Base-by-base conservation (phyloP, 345 rosid species). In the Arabis alpina region DNA sequence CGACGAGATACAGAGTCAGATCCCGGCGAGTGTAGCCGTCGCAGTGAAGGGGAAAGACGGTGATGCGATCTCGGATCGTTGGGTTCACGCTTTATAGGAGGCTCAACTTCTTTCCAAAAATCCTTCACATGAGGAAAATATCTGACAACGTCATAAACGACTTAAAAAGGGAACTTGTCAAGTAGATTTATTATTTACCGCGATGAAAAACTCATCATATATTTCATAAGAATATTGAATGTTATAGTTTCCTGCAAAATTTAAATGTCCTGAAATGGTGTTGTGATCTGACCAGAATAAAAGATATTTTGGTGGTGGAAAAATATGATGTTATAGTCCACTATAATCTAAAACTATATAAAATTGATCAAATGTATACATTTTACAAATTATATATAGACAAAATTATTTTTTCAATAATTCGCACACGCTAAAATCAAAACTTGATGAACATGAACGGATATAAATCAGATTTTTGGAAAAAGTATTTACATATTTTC, bases 121-220 rank as follows among this genome's bases (percentile, higher is more conserved):
- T 5, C 36, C 8, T 61, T 61, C 54, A 61, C 65, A 51, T 61
- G 10, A 11, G 14, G 14, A 34, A 45, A 45, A 61, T 61, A 61
- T 61, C 66, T 30, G 51, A 60, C 64, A 60, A 32, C n/a, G n/a
- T n/a, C n/a, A n/a, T n/a, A n/a, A n/a, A n/a, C 42, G 40, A 44
- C 54, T 61, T 61, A 14, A 27, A 43, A 27, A 43, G 50, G 10
- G 25, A 43, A 43, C 25, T 8, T 27, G 24, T 28, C 13, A 43
- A 59, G 51, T 60, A 25, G 37, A 60, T 41, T 40, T 60, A 41
- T 25, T 60, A 41, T 59, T 36, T 36, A 36, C 40, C 10, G 40
- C 10, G 10, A 36, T 8, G 10, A 10, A 28, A 53, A 13, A 10
- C 11, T 3, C 39, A 7, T 28, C 58, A 8, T 36, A 28, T 19